Evolutionary conservation across 2,329 filamentous ascomycete genomes (phyloP).

Genomic region (Malbranchea cinnamomea): DNA sequence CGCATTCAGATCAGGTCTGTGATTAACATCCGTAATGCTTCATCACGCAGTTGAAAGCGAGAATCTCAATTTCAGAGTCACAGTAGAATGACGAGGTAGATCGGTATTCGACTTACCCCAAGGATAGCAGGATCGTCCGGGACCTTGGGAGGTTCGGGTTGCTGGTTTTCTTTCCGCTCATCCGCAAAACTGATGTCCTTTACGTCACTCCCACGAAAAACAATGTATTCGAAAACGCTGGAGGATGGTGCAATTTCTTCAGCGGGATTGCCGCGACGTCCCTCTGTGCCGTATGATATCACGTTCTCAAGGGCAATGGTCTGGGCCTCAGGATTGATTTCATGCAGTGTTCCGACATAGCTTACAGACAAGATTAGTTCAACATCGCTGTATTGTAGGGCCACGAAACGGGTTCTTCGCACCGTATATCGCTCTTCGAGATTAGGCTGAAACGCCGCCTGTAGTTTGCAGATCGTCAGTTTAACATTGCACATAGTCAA

Average conservation of each 20-base stretch:
- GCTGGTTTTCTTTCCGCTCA: conserved; percentile 53
- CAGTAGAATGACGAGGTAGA: conserved; percentile 6
- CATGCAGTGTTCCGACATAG: conserved; percentile 89
- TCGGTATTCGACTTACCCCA: conserved; percentile 57
- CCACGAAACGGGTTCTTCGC: conserved; percentile 24
- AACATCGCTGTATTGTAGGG: not conserved
- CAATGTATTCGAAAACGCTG: conserved; percentile 93
- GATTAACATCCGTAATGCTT: conserved; percentile 96
- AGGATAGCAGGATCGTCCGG: conserved; percentile 94
- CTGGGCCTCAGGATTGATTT: conserved; percentile 94
- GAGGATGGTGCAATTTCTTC: conserved; percentile 76
- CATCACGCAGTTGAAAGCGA: conserved; percentile 48
- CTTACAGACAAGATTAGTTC: conserved; percentile 34
- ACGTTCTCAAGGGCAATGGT: conserved; percentile 97
- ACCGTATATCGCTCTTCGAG: conserved; percentile 96
- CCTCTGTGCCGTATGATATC: conserved; percentile 84
- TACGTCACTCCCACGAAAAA: conserved; percentile 95
- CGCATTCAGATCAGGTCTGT: conserved; percentile 70
- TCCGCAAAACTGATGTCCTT: conserved; percentile 95
- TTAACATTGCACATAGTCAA: conserved; percentile 17
- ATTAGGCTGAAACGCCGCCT: conserved; percentile 92
- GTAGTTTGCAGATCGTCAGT: conserved; percentile 23
- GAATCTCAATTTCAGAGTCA: conserved; percentile 2
- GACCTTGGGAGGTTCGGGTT: conserved; percentile 60
- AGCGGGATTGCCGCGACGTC: conserved; percentile 59